A percentile compares a stretch with the other conserved stretches of the same genome.
These are phyloP conservation scores for Osmanthus fragrans DNA, from an alignment of 257 asterid genomes.

Conservation along the genomic window DNA sequence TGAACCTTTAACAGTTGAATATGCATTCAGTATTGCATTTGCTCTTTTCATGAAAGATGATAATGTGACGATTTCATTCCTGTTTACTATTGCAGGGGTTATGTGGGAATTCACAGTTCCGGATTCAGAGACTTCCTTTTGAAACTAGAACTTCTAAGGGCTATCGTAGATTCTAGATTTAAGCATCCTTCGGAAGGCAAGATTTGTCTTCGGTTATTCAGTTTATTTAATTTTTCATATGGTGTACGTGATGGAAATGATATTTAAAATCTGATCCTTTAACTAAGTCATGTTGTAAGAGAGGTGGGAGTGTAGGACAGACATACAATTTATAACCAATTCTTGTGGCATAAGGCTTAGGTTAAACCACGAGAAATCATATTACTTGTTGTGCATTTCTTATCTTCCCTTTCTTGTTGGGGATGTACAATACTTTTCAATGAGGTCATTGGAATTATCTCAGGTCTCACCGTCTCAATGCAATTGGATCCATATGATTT, in stretches of 20 bases:
- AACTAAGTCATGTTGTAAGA: not conserved
- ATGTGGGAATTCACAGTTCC: conserved; percentile 66
- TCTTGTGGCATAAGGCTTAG: too few species aligned
- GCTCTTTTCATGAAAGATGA: not conserved
- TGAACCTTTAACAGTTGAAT: too few species aligned
- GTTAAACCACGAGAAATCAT: too few species aligned
- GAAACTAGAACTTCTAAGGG: conserved; percentile 58
- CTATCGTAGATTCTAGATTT: conserved; percentile 57
- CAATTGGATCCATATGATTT: too few species aligned
- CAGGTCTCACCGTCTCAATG: too few species aligned
- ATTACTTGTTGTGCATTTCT: too few species aligned
- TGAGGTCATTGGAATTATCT: too few species aligned
- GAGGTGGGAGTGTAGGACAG: not conserved
- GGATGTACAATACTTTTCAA: too few species aligned
- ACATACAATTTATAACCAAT: too few species aligned
- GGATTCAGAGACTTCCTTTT: conserved; percentile 63
- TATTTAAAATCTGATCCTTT: not conserved
- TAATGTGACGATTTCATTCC: not conserved
- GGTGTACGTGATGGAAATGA: conserved; percentile 7
- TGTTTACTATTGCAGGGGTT: conserved; percentile 36
- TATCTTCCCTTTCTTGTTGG: too few species aligned
- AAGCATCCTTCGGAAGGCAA: conserved; percentile 68
- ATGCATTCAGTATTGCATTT: too few species aligned
- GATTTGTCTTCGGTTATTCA: conserved; percentile 11
- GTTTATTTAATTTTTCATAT: not conserved